Evolutionary conservation across 768 basidiomycete genomes (phyloP), one percentile per base, ranked within the genome.

Genomic region (Trametes gibbosa): DNA sequence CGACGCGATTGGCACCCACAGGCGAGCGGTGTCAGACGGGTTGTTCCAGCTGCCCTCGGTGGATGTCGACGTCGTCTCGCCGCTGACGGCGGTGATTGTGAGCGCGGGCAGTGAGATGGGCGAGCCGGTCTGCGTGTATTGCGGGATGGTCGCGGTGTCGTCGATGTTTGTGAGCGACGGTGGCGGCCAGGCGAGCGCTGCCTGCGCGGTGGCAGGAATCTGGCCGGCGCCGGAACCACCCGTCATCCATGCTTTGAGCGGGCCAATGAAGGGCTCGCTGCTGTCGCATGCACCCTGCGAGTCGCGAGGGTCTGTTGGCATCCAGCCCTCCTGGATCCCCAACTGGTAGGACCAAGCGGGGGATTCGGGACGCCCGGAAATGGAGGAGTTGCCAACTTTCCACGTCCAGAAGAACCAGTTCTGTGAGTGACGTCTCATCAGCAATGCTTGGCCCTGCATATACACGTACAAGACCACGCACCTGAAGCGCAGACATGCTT

Each of bases 371-470:
- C 78, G 83, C 29, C 90, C 91, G 23, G 81, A 78, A 5, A 72
- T 71, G 17, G 82, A 81, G 10, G 93, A 92, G 68, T 89, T 86
- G 57, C 93, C 95, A 61, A 98, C 92, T 73, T 94, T 95, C 94
- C 93, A 98, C 2, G 92, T 95, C 96, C 96, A 98, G 81, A 97
- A 98, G 82, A 97, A 98, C 79, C 85, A 97, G 70, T 98, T 86
- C 87, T 95, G 70, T 27, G 47, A 50, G 12, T 19, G 16, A 19
- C 29, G 41, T 25, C 45, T 9, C 16, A n/a, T 49, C 10, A 49
- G 48, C 48, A 34, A 9, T 17, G 3, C 3, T 5, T 34, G 5
- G 4, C 17, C 5, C 10, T 49, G 17, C 29, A 4, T 29, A 10
- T 13, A 48, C 16, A 14, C 37, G 17, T 17, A 14, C 37, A 14